Evolutionary conservation across 345 rosid species (phyloP).

Genomic region (Xanthoceras sorbifolium): DNA sequence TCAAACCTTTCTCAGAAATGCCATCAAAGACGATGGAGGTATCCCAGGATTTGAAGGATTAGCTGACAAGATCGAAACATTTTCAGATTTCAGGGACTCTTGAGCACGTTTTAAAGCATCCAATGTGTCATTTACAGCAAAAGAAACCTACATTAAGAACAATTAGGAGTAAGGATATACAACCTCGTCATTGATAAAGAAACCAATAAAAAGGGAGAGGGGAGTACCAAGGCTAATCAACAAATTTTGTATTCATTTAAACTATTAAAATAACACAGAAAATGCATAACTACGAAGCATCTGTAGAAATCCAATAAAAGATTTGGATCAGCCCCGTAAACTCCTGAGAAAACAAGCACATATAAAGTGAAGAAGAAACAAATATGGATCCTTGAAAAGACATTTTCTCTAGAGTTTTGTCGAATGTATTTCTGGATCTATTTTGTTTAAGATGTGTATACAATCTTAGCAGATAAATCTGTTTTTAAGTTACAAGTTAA

Average conservation of each 20-base stretch:
- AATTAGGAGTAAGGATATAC: conserved; percentile 13
- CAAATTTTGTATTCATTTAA: not conserved
- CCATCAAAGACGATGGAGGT: conserved; percentile 94
- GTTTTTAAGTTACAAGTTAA: not conserved
- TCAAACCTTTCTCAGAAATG: conserved; percentile 81
- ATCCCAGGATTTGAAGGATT: conserved; percentile 87
- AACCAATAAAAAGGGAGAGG: not conserved
- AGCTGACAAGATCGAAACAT: conserved; percentile 53
- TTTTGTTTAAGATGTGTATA: not conserved
- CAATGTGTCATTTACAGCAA: conserved; percentile 53
- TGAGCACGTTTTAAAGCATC: conserved; percentile 73
- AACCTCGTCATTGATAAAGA: conserved; percentile 8
- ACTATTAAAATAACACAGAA: not conserved
- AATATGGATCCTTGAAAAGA: not conserved
- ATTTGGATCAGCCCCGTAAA: not conserved
- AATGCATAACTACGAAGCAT: not conserved
- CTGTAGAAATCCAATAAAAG: not conserved
- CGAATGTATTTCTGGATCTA: not conserved
- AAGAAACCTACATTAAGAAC: conserved; percentile 53
- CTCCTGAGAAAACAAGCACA: not conserved
- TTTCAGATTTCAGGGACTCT: conserved; percentile 62
- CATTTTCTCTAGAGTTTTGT: not conserved
- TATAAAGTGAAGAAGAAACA: not conserved
- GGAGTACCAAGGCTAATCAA: not conserved
- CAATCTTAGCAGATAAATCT: not conserved